phyloP scores from a whole-genome alignment of 2,329 filamentous ascomycete genomes.

The Diaporthe ampelina region DNA sequence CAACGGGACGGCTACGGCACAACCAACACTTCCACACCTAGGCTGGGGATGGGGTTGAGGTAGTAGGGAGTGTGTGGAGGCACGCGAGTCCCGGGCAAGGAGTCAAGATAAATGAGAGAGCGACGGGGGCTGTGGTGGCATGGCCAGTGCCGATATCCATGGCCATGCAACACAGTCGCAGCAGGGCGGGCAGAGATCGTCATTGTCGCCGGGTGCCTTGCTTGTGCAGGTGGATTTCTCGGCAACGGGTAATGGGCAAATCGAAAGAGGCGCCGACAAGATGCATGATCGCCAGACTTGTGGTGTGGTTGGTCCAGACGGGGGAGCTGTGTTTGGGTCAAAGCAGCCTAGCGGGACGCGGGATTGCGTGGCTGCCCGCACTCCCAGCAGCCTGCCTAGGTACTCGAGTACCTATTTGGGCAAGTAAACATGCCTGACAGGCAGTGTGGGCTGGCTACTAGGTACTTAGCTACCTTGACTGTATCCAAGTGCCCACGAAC shows the following conservation, averaged over 20 bases:
- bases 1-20: not conserved
- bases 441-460: too few relatives aligned
- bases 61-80: not conserved
- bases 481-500: not conserved
- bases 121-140: not conserved
- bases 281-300: conserved; percentile 29
- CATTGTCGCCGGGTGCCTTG: conserved; percentile 26
- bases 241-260: conserved; percentile 3
- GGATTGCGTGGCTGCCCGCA: conserved; percentile 17
- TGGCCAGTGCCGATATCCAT: not conserved
- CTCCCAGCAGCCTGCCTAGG: not conserved
- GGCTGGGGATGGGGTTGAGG: not conserved
- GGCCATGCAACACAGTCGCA: not conserved
- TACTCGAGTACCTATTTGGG: too few relatives aligned
- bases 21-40: not conserved
- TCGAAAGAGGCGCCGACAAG: conserved; percentile 25
- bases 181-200: conserved; percentile 16
- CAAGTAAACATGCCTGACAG: too few relatives aligned
- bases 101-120: not conserved
- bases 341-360: conserved; percentile 22
- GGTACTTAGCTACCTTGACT: too few relatives aligned
- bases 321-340: conserved; percentile 19
- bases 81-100: not conserved
- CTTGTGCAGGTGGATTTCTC: conserved; percentile 16
- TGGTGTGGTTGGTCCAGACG: conserved; percentile 26